Conservation (phyloP, 2,329 filamentous ascomycete species). For the Colletotrichum lentis region DNA sequence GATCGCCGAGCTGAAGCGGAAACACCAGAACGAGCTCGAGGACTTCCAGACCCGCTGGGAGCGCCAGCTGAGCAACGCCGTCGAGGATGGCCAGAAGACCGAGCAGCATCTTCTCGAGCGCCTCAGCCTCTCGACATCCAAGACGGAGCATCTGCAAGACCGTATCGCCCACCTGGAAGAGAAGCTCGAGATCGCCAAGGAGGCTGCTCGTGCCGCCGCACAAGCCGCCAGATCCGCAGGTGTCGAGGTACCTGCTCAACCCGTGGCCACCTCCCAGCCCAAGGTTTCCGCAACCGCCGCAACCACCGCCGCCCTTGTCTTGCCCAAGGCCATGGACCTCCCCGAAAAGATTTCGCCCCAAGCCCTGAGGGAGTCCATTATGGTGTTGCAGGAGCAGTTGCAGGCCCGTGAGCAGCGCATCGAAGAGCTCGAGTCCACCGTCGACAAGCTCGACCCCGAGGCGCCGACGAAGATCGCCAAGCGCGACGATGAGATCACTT, state of each 20-base stretch:
- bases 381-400: conserved; percentile 94
- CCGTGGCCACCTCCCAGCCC: conserved; percentile 45
- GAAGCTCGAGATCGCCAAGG: conserved; percentile 87
- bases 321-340: conserved; percentile 56
- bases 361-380: conserved; percentile 92
- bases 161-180: conserved; percentile 86
- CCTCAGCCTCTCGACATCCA: conserved; percentile 82
- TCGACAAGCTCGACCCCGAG: conserved; percentile 76
- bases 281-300: conserved; percentile 43
- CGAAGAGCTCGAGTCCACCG: conserved; percentile 80
- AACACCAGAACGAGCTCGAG: conserved; percentile 74
- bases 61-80: conserved; percentile 73
- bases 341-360: conserved; percentile 93
- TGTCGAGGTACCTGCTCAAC: conserved; percentile 47
- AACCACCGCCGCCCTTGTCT: conserved; percentile 53
- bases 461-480: conserved; percentile 85
- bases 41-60: conserved; percentile 80
- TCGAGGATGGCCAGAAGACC: conserved; percentile 82
- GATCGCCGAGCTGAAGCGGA: conserved; percentile 60
- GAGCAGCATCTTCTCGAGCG: conserved; percentile 84
- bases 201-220: conserved; percentile 83
- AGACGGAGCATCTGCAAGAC: conserved; percentile 85
- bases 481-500: conserved; percentile 91
- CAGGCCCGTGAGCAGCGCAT: conserved; percentile 92
- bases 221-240: conserved; percentile 73